Conservation (phyloP, 352 stramenopile species). For the Pythium monospermum region DNA sequence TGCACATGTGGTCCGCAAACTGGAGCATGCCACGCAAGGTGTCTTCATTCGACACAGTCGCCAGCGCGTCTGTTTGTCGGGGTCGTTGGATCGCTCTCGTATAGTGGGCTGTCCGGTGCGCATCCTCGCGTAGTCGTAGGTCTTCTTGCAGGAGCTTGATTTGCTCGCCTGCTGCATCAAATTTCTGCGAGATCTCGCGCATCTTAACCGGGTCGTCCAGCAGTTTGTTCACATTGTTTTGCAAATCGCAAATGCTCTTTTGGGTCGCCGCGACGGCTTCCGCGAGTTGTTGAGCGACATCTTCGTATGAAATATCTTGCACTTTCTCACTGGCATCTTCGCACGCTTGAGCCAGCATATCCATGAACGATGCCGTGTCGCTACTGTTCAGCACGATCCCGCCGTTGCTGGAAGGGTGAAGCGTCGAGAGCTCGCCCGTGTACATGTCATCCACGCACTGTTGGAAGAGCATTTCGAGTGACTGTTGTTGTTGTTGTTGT, state of each 20-base stretch:
- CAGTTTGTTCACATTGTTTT: slow-evolving; percentile 48
- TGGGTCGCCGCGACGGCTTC: slow-evolving; percentile 55
- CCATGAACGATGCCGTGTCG: slow-evolving; percentile 47
- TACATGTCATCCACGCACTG: slow-evolving; percentile 24
- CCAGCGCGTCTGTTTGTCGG: too few species aligned
- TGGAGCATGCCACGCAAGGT: slow-evolving; percentile 70
- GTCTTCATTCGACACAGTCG: slow-evolving; percentile 54
- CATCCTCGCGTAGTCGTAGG: too few species aligned
- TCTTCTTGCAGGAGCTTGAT: slow-evolving; percentile 36
- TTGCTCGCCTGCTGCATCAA: slow-evolving; percentile 40
- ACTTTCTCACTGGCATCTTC: slow-evolving; percentile 52
- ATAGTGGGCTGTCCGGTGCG: too few species aligned
- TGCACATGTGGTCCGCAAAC: slow-evolving; percentile 72
- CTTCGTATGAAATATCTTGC: slow-evolving; percentile 40
- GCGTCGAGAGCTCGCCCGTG: slow-evolving; percentile 10
- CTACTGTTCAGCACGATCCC: slow-evolving; percentile 6
- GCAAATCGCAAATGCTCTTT: slow-evolving; percentile 55
- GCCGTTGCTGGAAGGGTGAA: neutral
- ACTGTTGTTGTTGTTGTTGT: slow-evolving; percentile 25
- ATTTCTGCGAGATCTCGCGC: slow-evolving; percentile 44
- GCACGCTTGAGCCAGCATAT: slow-evolving; percentile 60
- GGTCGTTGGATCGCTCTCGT: too few species aligned
- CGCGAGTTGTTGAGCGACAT: slow-evolving; percentile 49
- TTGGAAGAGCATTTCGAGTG: slow-evolving; percentile 25
- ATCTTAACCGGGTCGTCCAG: slow-evolving; percentile 62